Percentiles rank a stretch among this genome's conserved stretches.
Conservation (phyloP, 176 grass and related monocot species). For the Carex parvula region DNA sequence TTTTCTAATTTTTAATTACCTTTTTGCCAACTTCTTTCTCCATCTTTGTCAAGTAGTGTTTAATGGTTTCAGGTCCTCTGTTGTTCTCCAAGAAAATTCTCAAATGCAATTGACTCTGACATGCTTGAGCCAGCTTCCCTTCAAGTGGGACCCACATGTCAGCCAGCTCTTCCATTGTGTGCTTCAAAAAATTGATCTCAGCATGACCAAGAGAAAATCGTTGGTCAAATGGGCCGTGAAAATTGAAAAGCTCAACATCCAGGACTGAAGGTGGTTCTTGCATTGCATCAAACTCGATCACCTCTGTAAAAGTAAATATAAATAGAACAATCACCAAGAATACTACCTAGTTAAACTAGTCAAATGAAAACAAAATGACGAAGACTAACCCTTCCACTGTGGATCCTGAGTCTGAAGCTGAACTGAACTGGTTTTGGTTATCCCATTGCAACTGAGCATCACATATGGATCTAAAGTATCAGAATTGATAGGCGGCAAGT, state of each 20-base stretch:
- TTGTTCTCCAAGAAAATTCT: slow-evolving; percentile 86
- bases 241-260: slow-evolving; percentile 76
- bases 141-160: slow-evolving; percentile 79
- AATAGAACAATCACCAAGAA: not conserved
- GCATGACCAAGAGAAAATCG: slow-evolving; percentile 63
- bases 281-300: slow-evolving; percentile 88
- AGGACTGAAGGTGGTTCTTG: slow-evolving; percentile 76
- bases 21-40: slow-evolving; percentile 93
- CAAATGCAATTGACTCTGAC: slow-evolving; percentile 59
- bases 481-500: slow-evolving; percentile 51
- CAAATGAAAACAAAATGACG: not conserved
- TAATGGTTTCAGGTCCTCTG: slow-evolving; percentile 60
- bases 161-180: slow-evolving; percentile 49
- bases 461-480: slow-evolving; percentile 76
- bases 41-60: slow-evolving; percentile 74
- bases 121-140: slow-evolving; percentile 62
- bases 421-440: slow-evolving; percentile 71
- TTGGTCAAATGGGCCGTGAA: slow-evolving; percentile 73
- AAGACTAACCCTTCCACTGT: slow-evolving; percentile 80
- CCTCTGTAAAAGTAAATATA: slow-evolving; percentile 40
- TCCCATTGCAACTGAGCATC: slow-evolving; percentile 74
- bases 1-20: slow-evolving; percentile 34
- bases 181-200: slow-evolving; percentile 83
- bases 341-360: not conserved
- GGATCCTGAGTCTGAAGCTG: slow-evolving; percentile 82